Evolutionary conservation across 768 basidiomycete species (phyloP), one percentile per base, ranked within the genome.

Genomic region (Termitomyces sp.): DNA sequence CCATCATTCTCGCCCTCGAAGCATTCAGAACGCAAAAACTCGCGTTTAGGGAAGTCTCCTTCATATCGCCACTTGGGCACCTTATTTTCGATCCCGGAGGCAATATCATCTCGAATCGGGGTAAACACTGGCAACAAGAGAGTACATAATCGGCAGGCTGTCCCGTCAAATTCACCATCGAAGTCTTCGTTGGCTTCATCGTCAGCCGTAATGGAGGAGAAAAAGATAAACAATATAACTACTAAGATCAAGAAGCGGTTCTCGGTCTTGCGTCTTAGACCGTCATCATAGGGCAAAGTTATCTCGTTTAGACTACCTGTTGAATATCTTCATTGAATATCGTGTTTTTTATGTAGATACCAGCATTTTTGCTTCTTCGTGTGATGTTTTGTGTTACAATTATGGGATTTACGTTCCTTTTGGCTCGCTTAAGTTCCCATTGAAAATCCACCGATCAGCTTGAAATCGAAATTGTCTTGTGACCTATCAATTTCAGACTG

Each of bases 211-310:
- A 59, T 58, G 22, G 57, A 51, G 20, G 58, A 58, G 32, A 51
- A 12, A 15, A 59, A 59, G 24, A 36, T 35, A n/a, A 45, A 63
- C n/a, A 20, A 42, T 40, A 42, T 65, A n/a, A 50, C 54, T 15
- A 57, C 61, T 15, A 68, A 60, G 58, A 49, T 66, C 33, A 68
- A 60, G 62, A 68, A 60, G 42, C 67, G 59, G 7, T 65, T 64
- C 28, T 68, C 67, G 6, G 4, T 46, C 16, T 57, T 66, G 45
- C 60, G 65, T 20, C 38, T 63, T 7, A 55, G 53, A 50, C 62
- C 57, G n/a, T 12, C 40, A 49, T 58, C 50, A 33, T 61, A 58
- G 40, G 56, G 36, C n/a, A 7, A 42, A 48, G 35, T 60, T 32
- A 32, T 48, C 57, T 42, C n/a, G 0, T 42, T 48, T 53, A 28